Percentiles rank a stretch among this genome's conserved stretches.
phyloP scores from a whole-genome alignment of 257 asterid species.

The Rehmannia glutinosa region DNA sequence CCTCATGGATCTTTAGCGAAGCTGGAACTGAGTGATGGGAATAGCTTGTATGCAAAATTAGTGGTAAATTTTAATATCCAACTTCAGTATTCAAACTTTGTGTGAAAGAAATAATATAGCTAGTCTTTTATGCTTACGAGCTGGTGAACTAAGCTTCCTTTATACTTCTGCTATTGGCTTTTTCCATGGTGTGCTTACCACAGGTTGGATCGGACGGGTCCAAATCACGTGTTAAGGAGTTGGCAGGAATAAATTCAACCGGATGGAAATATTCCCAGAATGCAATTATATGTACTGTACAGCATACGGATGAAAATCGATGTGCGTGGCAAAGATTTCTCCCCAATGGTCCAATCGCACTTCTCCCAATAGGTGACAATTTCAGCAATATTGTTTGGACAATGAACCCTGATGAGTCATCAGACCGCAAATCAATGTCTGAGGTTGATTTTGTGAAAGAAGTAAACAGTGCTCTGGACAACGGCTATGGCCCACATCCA shows the following conservation, averaged over 20 bases:
- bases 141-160: background rate
- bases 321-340: conserved; percentile 97
- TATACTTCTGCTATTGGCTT: no score
- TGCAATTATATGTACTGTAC: conserved; percentile 87
- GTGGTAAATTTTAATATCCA: conserved; percentile 51
- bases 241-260: conserved; percentile 78
- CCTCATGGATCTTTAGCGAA: conserved; percentile 52
- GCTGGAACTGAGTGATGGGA: conserved; percentile 76
- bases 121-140: background rate
- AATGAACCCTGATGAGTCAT: conserved; percentile 77
- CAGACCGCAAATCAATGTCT: conserved; percentile 51
- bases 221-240: conserved; percentile 84
- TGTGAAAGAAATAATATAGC: background rate
- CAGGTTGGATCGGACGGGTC: conserved; percentile 99
- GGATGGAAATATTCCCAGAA: conserved; percentile 94
- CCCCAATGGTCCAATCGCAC: conserved; percentile 90
- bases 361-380: conserved; percentile 74
- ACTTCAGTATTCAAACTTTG: background rate
- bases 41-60: conserved; percentile 66
- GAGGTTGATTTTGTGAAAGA: conserved; percentile 65
- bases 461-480: conserved; percentile 62
- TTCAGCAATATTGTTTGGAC: conserved; percentile 98
- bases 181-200: no score
- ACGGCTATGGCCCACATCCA: conserved; percentile 83
- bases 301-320: conserved; percentile 50